Conservation (phyloP, 768 basidiomycete genomes). For the Rhodosporidiobolus sp. region DNA sequence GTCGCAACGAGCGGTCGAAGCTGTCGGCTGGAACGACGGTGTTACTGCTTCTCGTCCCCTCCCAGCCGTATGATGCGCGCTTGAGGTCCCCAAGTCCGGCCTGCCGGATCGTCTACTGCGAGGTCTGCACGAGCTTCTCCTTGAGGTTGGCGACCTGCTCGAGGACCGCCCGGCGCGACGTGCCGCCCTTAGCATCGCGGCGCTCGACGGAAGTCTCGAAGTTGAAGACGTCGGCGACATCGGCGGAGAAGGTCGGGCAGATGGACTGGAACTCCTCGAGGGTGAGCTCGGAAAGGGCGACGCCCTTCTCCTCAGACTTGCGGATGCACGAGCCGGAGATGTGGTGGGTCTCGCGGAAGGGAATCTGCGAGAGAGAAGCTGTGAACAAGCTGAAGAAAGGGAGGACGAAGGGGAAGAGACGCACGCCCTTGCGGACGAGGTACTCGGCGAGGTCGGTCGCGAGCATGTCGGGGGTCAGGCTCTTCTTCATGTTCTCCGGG, state of each 20-base stretch:
- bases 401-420: constrained; percentile 46
- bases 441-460: constrained; percentile 99
- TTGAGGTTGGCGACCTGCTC: constrained; percentile 78
- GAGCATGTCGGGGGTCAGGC: constrained; percentile 93
- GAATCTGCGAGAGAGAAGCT: constrained; percentile 60
- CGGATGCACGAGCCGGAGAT: constrained; percentile 95
- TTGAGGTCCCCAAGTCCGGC: too few relatives aligned
- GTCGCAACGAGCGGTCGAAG: too few relatives aligned
- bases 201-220: constrained; percentile 95
- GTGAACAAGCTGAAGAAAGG: neutral
- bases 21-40: too few relatives aligned
- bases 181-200: constrained; percentile 84
- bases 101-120: neutral
- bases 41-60: too few relatives aligned
- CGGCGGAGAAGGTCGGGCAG: constrained; percentile 71
- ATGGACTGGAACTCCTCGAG: constrained; percentile 74
- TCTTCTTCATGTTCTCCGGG: constrained; percentile 79
- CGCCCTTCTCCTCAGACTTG: constrained; percentile 75
- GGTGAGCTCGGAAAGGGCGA: constrained; percentile 75
- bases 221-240: constrained; percentile 80
- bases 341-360: constrained; percentile 98
- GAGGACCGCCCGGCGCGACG: constrained; percentile 76
- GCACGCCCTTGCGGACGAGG: constrained; percentile 93
- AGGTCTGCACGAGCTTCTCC: constrained; percentile 52
- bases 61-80: too few relatives aligned